A percentile compares a stretch with the other conserved stretches of the same genome.
Evolutionary conservation across 192 early-diverging fungal genomes (phyloP).

Genomic region (Jimgerdemannia flammicorona): DNA sequence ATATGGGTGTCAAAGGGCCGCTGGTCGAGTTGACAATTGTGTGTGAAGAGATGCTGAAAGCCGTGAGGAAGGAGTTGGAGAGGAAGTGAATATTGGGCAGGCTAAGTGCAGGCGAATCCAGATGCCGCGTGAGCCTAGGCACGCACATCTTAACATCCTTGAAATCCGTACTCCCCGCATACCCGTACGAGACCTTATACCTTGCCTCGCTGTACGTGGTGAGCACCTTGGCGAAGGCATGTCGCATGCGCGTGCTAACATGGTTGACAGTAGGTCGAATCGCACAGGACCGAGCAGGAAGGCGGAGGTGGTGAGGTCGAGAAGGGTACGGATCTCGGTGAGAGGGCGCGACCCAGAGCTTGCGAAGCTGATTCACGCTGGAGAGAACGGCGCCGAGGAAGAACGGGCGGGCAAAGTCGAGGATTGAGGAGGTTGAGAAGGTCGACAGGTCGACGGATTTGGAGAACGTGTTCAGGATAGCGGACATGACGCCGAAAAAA

Average conservation of each 20-base stretch:
- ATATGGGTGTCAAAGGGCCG: constrained; percentile 45
- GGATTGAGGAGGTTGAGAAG: constrained; percentile 17
- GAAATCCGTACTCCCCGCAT: constrained; percentile 21
- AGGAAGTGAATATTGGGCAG: constrained; percentile 19
- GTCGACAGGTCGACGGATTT: not conserved
- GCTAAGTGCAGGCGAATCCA: constrained; percentile 24
- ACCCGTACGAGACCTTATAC: constrained; percentile 31
- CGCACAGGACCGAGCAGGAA: too few species aligned
- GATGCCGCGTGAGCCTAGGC: constrained; percentile 21
- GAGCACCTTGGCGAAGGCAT: constrained; percentile 28
- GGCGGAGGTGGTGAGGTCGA: constrained; percentile 24
- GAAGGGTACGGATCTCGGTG: constrained; percentile 20
- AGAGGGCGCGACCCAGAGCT: constrained; percentile 35
- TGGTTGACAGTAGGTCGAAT: too few species aligned
- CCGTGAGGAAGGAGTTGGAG: constrained; percentile 13
- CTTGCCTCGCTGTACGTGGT: constrained; percentile 28
- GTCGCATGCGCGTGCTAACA: constrained; percentile 15
- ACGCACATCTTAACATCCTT: constrained; percentile 19
- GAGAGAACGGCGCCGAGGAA: constrained; percentile 35
- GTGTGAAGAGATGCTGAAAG: constrained; percentile 22
- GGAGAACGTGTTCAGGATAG: not conserved
- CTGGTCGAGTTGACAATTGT: constrained; percentile 34
- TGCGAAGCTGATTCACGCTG: constrained; percentile 49
- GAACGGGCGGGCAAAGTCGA: constrained; percentile 30
- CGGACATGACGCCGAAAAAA: not conserved